Evolutionary conservation across 2,329 filamentous ascomycete genomes (phyloP), one percentile per base, ranked within the genome.

Genomic region (Alternaria rosae): DNA sequence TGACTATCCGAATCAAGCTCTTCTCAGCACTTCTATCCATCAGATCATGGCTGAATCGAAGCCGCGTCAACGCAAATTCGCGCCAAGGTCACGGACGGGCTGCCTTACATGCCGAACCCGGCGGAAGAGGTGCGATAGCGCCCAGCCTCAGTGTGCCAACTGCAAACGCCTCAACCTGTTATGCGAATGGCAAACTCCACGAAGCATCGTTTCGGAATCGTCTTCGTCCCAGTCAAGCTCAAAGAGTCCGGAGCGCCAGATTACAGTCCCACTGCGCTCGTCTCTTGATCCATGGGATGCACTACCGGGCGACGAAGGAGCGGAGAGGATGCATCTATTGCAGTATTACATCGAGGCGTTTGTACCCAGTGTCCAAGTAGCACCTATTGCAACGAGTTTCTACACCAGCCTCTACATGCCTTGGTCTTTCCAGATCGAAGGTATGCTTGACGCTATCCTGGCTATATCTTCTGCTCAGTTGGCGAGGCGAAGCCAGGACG

Each of bases 381-480:
- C 76, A 13, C 71, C 70, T 9, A 78, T 71, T n/a, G 66, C 73
- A 10, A 73, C 73, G 3, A 77, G 75, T 57, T 79, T 78, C 59
- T 79, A 78, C 57, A 79, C 74, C 3, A 66, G 65, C 6, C 64
- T 78, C 11, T 79, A 79, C 48, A 75, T 79, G 62, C 76, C 76
- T 21, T 78, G 76, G 76, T 76, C 76, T 15, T 74, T 76, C 35
- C 63, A 76, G 32, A 75, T 72, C 13, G 70, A 78, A 35, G 76
- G 76, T 15, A 73, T 79, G 69, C 65, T 79, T 21, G 70, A 79
- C 59, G 76, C 74, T 28, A 77, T 79, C 26, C 67, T 78, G 21
- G 76, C 76, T 32, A 69, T 77, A 17, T 74, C 76, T 17, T 78
- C 76, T 43, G 73, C 73, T 17, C 76, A 79, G 62, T 67, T 79